Evolutionary conservation across 2,329 filamentous ascomycete genomes (phyloP).

Genomic region (Phaeoacremonium minimum): DNA sequence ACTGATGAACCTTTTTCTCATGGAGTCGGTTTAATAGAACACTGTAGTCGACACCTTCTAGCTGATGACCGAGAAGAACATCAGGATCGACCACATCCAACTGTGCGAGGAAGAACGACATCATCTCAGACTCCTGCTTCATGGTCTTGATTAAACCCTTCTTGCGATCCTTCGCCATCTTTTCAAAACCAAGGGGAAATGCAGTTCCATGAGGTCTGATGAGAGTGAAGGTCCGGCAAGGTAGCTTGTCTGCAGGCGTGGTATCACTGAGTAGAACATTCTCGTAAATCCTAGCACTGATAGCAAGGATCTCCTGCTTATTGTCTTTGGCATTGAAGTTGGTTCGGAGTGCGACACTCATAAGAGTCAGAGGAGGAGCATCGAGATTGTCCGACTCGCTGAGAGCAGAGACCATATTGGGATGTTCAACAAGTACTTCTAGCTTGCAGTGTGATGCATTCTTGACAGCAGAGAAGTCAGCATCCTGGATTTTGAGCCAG

Average conservation of each 20-base stretch:
- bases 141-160: slow-evolving; percentile 75
- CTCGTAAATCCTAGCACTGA: slow-evolving; percentile 89
- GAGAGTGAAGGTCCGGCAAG: slow-evolving; percentile 86
- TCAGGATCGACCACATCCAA: slow-evolving; percentile 87
- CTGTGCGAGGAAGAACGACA: slow-evolving; percentile 85
- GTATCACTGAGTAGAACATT: slow-evolving; percentile 84
- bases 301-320: slow-evolving; percentile 91
- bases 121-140: slow-evolving; percentile 78
- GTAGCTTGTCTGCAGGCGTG: slow-evolving; percentile 81
- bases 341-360: slow-evolving; percentile 88
- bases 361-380: slow-evolving; percentile 84
- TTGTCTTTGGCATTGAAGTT: slow-evolving; percentile 87
- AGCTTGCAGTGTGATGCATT: slow-evolving; percentile 97
- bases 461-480: slow-evolving; percentile 77
- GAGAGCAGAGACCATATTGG: slow-evolving; percentile 68
- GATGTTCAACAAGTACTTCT: slow-evolving; percentile 77
- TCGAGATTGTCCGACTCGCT: slow-evolving; percentile 78
- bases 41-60: slow-evolving; percentile 97
- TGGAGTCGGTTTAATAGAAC: slow-evolving; percentile 81
- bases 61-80: slow-evolving; percentile 86
- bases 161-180: slow-evolving; percentile 65
- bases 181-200: slow-evolving; percentile 86
- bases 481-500: slow-evolving; percentile 87
- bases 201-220: slow-evolving; percentile 73
- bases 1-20: slow-evolving; percentile 87